phyloP scores from a whole-genome alignment of 202 grass and related monocot genomes.

The Panicum hallii region DNA sequence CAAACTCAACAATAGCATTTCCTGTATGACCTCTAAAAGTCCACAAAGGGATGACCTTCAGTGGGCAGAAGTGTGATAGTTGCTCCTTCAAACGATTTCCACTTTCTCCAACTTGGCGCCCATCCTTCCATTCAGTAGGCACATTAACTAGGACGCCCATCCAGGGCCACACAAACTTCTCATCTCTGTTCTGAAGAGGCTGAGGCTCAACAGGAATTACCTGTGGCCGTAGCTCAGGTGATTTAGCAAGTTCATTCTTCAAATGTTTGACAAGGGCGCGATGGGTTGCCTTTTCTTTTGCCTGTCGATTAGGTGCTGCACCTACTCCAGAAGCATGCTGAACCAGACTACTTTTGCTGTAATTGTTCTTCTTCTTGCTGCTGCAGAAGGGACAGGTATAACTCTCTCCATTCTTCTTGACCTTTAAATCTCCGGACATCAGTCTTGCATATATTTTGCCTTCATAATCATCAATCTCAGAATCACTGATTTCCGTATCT shows the following conservation, averaged over 20 bases:
- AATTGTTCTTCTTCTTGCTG: slow-evolving; percentile 75
- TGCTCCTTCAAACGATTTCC: slow-evolving; percentile 56
- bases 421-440: slow-evolving; percentile 59
- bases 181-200: slow-evolving; percentile 58
- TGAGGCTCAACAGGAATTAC: slow-evolving; percentile 28
- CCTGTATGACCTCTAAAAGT: slow-evolving; percentile 61
- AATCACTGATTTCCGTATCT: slow-evolving; percentile 74
- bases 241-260: slow-evolving; percentile 57
- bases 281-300: slow-evolving; percentile 82
- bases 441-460: slow-evolving; percentile 58
- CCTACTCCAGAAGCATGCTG: slow-evolving; percentile 81
- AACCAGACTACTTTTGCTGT: slow-evolving; percentile 65
- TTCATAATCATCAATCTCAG: slow-evolving; percentile 80
- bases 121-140: slow-evolving; percentile 69
- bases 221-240: not conserved
- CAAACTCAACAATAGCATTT: slow-evolving; percentile 67
- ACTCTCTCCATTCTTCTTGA: slow-evolving; percentile 42
- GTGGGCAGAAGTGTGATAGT: slow-evolving; percentile 42
- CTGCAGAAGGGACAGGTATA: slow-evolving; percentile 80
- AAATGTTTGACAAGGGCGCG: slow-evolving; percentile 76
- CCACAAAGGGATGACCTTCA: slow-evolving; percentile 60
- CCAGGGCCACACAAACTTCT: slow-evolving; percentile 95
- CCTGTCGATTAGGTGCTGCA: slow-evolving; percentile 65
- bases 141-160: slow-evolving; percentile 83
- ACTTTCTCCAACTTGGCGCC: slow-evolving; percentile 56